Base-by-base conservation (phyloP, 352 stramenopile species). In the Globisporangium spiculum region DNA sequence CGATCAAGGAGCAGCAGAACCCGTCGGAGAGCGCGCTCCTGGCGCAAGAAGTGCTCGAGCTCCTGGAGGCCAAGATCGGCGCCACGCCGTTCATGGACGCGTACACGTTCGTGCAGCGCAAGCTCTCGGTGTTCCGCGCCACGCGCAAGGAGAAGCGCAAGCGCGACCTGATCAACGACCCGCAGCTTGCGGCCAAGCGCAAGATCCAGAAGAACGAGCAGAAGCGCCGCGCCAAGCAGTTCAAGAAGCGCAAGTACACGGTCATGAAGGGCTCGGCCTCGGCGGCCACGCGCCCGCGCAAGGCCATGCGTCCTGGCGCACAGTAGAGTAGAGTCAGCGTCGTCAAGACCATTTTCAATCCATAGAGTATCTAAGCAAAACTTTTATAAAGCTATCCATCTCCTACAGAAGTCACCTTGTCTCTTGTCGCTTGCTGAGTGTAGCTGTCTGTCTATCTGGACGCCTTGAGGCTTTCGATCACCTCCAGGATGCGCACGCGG, bases 191-290 rank as follows among this genome's bases (percentile, higher is more conserved):
- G 3, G 88, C 89, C 5, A 76, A 84, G 68, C 89, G 88, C 50
- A 93, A 94, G 66, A 85, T 96, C 54, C 79, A 91, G 38, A 94
- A 96, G 74, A 95, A 96, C 73, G 81, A 94, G 58, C 74, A 84
- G 38, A 97, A 97, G 74, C 83, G 83, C 54, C 77, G 69, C 41
- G 76, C 80, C 24, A 96, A 96, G 78, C 86, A 96, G 72, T 61
- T 94, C 54, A 92, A 92, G 68, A 96, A 97, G 74, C 86, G 90
- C 70, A 97, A 97, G 76, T 84, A 90, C 67, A 79, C 84, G n/a
- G 76, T 95, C 34, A 66, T 95, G 61, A 96, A 96, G 73, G 89
- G 89, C 46, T 85, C 86, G 4, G 68, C 76, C 4, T 92, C 86
- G 52, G 80, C 81, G n/a, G 86, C 75, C 54, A 78, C 83, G 36